phyloP scores from a whole-genome alignment of 768 basidiomycete species.

The Boletus rubroflammeus region DNA sequence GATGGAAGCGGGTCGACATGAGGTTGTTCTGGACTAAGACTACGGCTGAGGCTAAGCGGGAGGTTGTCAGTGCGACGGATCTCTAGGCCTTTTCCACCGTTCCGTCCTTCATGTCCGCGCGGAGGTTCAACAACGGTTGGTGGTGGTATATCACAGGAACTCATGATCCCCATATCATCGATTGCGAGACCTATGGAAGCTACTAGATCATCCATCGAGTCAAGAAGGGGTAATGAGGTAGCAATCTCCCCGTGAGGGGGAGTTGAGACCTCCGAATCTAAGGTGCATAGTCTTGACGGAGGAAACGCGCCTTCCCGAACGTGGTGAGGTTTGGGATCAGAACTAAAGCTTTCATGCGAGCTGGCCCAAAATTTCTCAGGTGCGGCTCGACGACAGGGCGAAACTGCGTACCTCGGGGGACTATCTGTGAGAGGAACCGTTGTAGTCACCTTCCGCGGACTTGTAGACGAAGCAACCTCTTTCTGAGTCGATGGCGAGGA shows the following conservation, averaged over 20 bases:
- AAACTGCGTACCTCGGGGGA: conserved; percentile 19
- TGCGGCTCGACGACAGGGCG: not conserved
- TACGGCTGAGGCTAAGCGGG: conserved; percentile 1
- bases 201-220: conserved; percentile 38
- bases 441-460: conserved; percentile 21
- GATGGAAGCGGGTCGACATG: conserved; percentile 7
- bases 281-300: conserved; percentile 37
- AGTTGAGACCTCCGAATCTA: conserved; percentile 16
- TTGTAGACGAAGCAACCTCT: conserved; percentile 25
- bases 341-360: conserved; percentile 23
- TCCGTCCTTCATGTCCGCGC: conserved; percentile 31
- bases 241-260: conserved; percentile 18
- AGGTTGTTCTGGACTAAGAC: conserved; percentile 14
- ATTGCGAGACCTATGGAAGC: conserved; percentile 37
- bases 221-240: conserved; percentile 22
- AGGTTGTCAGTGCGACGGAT: conserved; percentile 28
- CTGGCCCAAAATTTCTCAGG: conserved; percentile 5
- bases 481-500: conserved; percentile 18
- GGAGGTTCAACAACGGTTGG: conserved; percentile 40
- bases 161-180: conserved; percentile 37
- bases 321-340: conserved; percentile 27
- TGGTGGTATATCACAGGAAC: conserved; percentile 33
- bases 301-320: conserved; percentile 66
- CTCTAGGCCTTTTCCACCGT: conserved; percentile 26
- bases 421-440: conserved; percentile 5